Evolutionary conservation across 805 yeast genomes (phyloP), one percentile per base, ranked within the genome.

Genomic region (Zygotorulaspora sp.): DNA sequence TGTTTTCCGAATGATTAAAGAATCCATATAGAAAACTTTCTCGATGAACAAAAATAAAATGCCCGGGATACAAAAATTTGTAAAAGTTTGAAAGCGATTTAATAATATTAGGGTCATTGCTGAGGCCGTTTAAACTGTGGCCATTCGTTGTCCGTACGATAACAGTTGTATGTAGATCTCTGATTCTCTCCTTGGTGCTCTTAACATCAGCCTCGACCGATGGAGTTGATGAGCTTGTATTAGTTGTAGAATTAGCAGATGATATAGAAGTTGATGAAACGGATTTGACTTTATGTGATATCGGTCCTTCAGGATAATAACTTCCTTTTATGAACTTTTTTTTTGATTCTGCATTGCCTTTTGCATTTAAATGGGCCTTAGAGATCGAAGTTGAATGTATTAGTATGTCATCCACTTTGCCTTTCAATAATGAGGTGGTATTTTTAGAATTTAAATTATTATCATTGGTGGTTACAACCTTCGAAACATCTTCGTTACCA

Each of bases 31-130:
- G 57, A 49, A 78, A 78, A 11, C 80, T 75, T 46, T 78, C 85
- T 41, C 84, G 61, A 50, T 74, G 78, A n/a, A 78, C 68, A 48
- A 77, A 78, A 62, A 74, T 68, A 49, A 75, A 75, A 45, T 75
- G 70, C 44, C 78, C 83, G 3, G 83, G 83, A 45, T 78, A 78
- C 43, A 75, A 72, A 79, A 81, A 77, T n/a, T 68, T 70, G 54
- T 77, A 78, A 53, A 78, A 52, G 37, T 61, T 58, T 2, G 64
- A 60, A n/a, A 62, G 43, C 11, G 63, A 50, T 32, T 54, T 48
- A 9, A 61, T 36, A 11, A 61, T 52, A 20, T 44, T 44, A 7
- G 59, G 53, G 41, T 60, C 63, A 15, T 51, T 57, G 34, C 55
- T 57, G 3, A 58, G 31, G 10, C 48, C 36, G 30, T 46, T 45